Base-by-base conservation (phyloP, 345 rosid genomes). In the Citrus trifoliata region DNA sequence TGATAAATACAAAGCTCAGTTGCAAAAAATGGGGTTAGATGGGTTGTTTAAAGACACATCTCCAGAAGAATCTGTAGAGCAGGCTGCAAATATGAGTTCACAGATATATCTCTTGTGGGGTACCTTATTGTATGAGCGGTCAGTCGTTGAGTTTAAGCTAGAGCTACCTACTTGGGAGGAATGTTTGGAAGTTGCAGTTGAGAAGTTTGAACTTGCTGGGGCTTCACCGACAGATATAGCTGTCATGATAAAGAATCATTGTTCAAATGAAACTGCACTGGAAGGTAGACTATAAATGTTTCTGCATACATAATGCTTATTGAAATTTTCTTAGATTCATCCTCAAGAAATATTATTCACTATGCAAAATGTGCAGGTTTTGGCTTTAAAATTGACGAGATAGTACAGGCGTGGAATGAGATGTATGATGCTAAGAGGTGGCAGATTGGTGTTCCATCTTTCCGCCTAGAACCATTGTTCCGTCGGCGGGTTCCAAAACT, bases 351-450 rank as follows among this genome's bases (percentile, higher is more conserved):
- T 40, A 35, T 38, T 76, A 65, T 70, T 71, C 56, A 71, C 18
- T 56, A 61, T 69, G 74, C 55, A 37, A 80, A 51, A 63, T 61
- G 53, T 14, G 76, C 87, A 87, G 97, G 93, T 85, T 83, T 93
- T 86, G 98, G 98, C 65, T 96, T 94, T 90, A 93, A 94, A 88
- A 91, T 96, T 64, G 98, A 94, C 75, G 99, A 96, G 84, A 93
- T 96, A 76, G 95, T 96, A 63, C 95, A 93, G 87, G 99, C 99
- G 58, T 96, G 99, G 98, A 96, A 93, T 86, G 99, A 96, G 80
- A 94, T 94, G 98, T 94, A 94, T 86, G 99, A 94, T 86, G 98
- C 94, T 22, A 92, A 90, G 82, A 90, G 98, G 82, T 96, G 99
- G 99, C 92, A 94, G 87, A 86, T 87, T 28, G 98, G 99, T 48